Evolutionary conservation across 2,329 filamentous ascomycete genomes (phyloP).

Genomic region (Mariannaea sp.): DNA sequence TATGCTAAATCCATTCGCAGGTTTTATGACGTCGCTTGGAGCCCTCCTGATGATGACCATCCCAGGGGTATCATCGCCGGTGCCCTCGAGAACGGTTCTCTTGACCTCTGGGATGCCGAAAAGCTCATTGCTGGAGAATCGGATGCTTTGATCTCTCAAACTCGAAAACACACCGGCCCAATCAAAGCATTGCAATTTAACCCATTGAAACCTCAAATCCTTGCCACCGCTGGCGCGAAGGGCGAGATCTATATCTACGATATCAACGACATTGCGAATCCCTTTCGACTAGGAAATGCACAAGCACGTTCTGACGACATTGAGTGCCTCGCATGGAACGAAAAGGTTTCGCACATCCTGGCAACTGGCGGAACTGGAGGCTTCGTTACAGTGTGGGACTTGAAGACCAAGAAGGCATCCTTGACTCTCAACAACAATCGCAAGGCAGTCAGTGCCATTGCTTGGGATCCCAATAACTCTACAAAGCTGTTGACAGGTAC

Average conservation of each 20-base stretch:
- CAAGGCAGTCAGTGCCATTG: conserved; percentile 92
- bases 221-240: conserved; percentile 91
- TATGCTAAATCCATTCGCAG: conserved; percentile 51
- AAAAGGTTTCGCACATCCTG: conserved; percentile 94
- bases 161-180: conserved; percentile 86
- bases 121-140: conserved; percentile 62
- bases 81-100: conserved; percentile 89
- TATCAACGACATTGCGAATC: conserved; percentile 84
- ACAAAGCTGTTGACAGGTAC: conserved; percentile 94
- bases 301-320: conserved; percentile 92
- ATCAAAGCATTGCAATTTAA: conserved; percentile 98
- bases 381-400: conserved; percentile 97
- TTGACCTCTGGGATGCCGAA: conserved; percentile 91
- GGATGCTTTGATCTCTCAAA: conserved; percentile 83
- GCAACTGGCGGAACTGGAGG: conserved; percentile 92
- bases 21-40: conserved; percentile 98
- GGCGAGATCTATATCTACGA: conserved; percentile 97
- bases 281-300: conserved; percentile 85
- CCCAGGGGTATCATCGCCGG: conserved; percentile 91
- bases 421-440: conserved; percentile 94
- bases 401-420: conserved; percentile 97
- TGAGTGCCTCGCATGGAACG: conserved; percentile 97
- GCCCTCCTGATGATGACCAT: conserved; percentile 76
- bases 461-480: conserved; percentile 94
- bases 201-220: conserved; percentile 84